Evolutionary conservation across 2,329 filamentous ascomycete species (phyloP).

Genomic region (Aspergillus spinulosporus): DNA sequence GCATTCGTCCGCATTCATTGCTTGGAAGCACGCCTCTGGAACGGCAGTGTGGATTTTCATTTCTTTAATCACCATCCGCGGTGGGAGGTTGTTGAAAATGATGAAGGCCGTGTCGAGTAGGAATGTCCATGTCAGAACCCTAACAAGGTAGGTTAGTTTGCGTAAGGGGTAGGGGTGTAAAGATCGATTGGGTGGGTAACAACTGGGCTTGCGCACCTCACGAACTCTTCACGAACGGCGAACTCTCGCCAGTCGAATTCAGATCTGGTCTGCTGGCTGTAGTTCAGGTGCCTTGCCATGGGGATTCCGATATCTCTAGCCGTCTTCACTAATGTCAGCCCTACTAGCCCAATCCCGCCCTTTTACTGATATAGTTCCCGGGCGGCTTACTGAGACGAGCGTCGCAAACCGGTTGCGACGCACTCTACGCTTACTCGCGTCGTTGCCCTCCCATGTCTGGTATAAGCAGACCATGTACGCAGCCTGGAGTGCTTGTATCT

Average conservation of each 20-base stretch:
- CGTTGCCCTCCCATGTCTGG: constrained; percentile 44
- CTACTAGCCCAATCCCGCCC: too few relatives aligned
- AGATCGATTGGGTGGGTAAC: not conserved
- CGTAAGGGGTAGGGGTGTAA: too few relatives aligned
- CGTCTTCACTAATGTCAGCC: constrained; percentile 14
- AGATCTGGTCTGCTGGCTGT: constrained; percentile 24
- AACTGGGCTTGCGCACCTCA: constrained; percentile 24
- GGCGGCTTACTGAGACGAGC: constrained; percentile 36
- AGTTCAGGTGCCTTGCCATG: constrained; percentile 30
- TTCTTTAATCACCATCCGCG: constrained; percentile 44
- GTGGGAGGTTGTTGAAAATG: constrained; percentile 45
- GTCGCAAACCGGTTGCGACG: constrained; percentile 39
- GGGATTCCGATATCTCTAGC: constrained; percentile 35
- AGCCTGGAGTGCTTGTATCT: constrained; percentile 40
- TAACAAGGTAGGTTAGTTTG: not conserved
- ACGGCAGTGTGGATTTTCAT: constrained; percentile 40
- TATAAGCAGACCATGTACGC: constrained; percentile 42
- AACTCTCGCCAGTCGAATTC: constrained; percentile 39
- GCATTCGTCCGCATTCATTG: constrained; percentile 34
- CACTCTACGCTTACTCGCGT: constrained; percentile 37
- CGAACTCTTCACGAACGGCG: constrained; percentile 37
- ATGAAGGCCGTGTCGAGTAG: constrained; percentile 43
- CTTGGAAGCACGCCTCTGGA: constrained; percentile 43
- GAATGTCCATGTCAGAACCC: constrained; percentile 38
- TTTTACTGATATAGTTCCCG: too few relatives aligned